Evolutionary conservation across 495 filamentous ascomycete genomes (phyloP).

Genomic region (Aspergillus nanangensis): DNA sequence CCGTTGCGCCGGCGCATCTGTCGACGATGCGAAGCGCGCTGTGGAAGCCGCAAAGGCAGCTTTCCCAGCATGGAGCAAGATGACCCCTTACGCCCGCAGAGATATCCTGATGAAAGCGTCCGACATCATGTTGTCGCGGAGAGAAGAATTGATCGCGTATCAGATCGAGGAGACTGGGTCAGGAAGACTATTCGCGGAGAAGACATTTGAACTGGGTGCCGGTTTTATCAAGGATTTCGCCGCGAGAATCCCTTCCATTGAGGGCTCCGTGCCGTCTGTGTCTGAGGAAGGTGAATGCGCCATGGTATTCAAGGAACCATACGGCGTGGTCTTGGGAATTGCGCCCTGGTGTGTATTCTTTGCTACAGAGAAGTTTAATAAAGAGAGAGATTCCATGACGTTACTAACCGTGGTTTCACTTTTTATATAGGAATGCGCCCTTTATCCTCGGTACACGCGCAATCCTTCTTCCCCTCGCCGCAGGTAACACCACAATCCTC

Average conservation of each 20-base stretch:
- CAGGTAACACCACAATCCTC: constrained; percentile 72
- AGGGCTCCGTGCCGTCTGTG: constrained; percentile 57
- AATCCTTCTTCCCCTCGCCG: constrained; percentile 70
- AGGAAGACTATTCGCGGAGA: constrained; percentile 42
- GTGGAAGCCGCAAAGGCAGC: constrained; percentile 57
- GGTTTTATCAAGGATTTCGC: constrained; percentile 68
- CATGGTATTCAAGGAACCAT: constrained; percentile 75
- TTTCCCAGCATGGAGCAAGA: constrained; percentile 65
- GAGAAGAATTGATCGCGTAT: constrained; percentile 57
- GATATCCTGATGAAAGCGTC: constrained; percentile 70
- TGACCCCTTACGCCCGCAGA: constrained; percentile 56
- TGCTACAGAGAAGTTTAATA: too few species aligned
- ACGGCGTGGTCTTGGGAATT: constrained; percentile 75
- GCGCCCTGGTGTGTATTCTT: constrained; percentile 72
- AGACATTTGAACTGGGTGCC: constrained; percentile 58
- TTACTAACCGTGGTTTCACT: too few species aligned
- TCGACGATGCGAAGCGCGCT: constrained; percentile 56
- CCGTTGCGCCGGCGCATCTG: constrained; percentile 56
- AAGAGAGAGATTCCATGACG: too few species aligned
- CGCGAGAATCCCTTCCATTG: constrained; percentile 55
- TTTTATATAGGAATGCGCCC: constrained; percentile 64
- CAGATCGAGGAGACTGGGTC: constrained; percentile 70
- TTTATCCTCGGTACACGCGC: constrained; percentile 62
- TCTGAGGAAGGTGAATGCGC: constrained; percentile 53
- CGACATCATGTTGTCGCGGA: constrained; percentile 58